Conservation (phyloP, 2,329 filamentous ascomycete genomes). For the Sporothrix sp. region DNA sequence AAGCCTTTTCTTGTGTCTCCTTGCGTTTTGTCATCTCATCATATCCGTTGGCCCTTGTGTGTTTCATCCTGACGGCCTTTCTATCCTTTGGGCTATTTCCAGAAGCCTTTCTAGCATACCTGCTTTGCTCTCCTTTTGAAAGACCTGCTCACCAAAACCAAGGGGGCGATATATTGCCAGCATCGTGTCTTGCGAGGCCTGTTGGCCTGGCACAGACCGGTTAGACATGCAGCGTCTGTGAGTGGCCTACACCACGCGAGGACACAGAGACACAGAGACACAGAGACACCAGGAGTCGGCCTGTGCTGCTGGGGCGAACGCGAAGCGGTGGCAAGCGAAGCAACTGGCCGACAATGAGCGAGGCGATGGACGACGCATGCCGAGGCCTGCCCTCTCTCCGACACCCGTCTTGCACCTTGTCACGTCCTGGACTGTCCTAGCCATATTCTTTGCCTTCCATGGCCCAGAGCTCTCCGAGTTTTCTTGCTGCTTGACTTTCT, state of each 20-base stretch:
- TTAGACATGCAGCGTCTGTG: slow-evolving; percentile 8
- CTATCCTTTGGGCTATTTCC: background rate
- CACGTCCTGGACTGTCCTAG: background rate
- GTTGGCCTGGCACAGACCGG: background rate
- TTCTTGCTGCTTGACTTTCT: background rate
- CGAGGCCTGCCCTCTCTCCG: background rate
- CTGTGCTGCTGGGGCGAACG: slow-evolving; percentile 1
- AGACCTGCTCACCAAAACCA: no score
- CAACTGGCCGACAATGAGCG: background rate
- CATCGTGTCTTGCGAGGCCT: no score
- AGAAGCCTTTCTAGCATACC: background rate
- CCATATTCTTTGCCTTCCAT: background rate
- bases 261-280: no score
- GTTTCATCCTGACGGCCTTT: no score
- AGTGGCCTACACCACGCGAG: slow-evolving; percentile 3
- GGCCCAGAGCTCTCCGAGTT: background rate
- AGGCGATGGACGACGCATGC: background rate
- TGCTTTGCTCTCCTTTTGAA: background rate
- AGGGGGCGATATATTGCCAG: no score
- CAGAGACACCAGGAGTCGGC: background rate
- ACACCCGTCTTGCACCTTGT: background rate
- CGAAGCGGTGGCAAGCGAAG: slow-evolving; percentile 8
- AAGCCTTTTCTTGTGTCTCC: no score
- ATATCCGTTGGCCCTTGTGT: no score
- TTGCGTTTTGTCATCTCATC: no score